phyloP scores from a whole-genome alignment of 78 protist species.

The Protostelium mycophagum region DNA sequence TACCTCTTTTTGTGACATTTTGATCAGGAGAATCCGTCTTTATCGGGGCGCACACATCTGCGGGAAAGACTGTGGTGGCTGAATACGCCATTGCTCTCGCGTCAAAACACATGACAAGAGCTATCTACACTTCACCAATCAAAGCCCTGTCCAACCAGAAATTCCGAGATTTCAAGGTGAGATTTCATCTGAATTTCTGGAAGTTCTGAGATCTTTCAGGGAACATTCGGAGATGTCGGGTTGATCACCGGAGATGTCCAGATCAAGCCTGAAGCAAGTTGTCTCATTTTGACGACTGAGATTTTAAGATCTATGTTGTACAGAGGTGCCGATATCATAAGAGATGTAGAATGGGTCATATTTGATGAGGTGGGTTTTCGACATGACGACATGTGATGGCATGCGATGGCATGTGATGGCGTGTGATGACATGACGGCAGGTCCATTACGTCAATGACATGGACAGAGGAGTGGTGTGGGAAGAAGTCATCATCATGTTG shows the following conservation, averaged over 20 bases:
- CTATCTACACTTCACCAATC: constrained; percentile 96
- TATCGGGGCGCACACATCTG: constrained; percentile 97
- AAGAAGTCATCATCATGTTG: constrained; percentile 89
- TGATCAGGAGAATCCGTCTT: constrained; percentile 76
- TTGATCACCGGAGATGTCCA: constrained; percentile 91
- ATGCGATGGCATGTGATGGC: background rate
- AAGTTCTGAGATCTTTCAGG: background rate
- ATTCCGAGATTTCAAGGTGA: constrained; percentile 73
- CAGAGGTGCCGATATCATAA: constrained; percentile 83
- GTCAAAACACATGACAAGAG: constrained; percentile 55
- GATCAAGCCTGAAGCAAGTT: constrained; percentile 83
- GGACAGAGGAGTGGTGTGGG: constrained; percentile 97
- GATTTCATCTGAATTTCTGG: too few species aligned
- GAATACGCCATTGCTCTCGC: constrained; percentile 91
- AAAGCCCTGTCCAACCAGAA: constrained; percentile 95
- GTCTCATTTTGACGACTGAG: constrained; percentile 97
- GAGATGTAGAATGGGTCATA: constrained; percentile 91
- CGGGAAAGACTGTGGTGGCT: constrained; percentile 97
- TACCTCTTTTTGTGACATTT: too few species aligned
- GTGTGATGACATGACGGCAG: too few species aligned
- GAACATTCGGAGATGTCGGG: constrained; percentile 88
- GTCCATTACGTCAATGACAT: constrained; percentile 8
- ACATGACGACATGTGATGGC: constrained; percentile 28
- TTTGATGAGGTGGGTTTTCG: constrained; percentile 93
- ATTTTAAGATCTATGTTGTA: constrained; percentile 86